A percentile compares a stretch with the other conserved stretches of the same genome.
Evolutionary conservation across 2,329 filamentous ascomycete genomes (phyloP).

Genomic region (Ophiobolus disseminans): DNA sequence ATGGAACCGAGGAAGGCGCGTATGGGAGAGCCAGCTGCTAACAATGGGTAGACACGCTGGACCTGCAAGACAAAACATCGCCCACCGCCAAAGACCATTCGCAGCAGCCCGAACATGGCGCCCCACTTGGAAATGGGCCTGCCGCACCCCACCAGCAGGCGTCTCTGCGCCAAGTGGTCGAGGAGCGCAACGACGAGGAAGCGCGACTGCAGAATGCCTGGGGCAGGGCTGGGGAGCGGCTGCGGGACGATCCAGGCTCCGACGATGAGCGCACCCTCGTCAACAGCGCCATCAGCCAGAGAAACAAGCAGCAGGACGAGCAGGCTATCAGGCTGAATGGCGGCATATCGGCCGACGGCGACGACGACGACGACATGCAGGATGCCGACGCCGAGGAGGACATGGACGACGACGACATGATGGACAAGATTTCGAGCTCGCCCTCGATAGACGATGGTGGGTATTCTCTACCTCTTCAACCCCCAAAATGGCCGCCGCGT

Average conservation of each 20-base stretch:
- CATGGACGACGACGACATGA: conserved; percentile 89
- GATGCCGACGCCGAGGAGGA: conserved; percentile 73
- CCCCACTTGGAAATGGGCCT: conserved; percentile 60
- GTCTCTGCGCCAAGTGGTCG: conserved; percentile 78
- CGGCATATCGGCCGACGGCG: conserved; percentile 43
- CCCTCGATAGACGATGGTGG: conserved; percentile 99
- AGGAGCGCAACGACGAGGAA: conserved; percentile 75
- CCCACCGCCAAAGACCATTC: conserved; percentile 86
- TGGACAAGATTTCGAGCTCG: conserved; percentile 98
- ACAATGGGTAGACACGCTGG: conserved; percentile 78
- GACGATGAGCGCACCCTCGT: conserved; percentile 61
- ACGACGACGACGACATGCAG: conserved; percentile 60
- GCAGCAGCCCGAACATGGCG: conserved; percentile 60
- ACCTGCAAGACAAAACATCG: conserved; percentile 83
- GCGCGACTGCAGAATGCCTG: conserved; percentile 66
- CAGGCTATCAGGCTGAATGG: conserved; percentile 45
- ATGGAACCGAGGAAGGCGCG: neutral
- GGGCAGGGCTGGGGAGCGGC: conserved; percentile 51
- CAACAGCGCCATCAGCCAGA: conserved; percentile 25
- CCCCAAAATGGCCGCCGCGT: conserved; percentile 50
- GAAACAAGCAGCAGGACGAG: conserved; percentile 36
- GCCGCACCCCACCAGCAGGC: conserved; percentile 85
- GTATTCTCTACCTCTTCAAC: conserved; percentile 61
- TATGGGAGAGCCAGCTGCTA: conserved; percentile 23
- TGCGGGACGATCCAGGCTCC: conserved; percentile 60